A percentile compares a stretch with the other conserved stretches of the same genome.
phyloP scores from a whole-genome alignment of 148 eudicot genomes.

The Beta vulgaris region DNA sequence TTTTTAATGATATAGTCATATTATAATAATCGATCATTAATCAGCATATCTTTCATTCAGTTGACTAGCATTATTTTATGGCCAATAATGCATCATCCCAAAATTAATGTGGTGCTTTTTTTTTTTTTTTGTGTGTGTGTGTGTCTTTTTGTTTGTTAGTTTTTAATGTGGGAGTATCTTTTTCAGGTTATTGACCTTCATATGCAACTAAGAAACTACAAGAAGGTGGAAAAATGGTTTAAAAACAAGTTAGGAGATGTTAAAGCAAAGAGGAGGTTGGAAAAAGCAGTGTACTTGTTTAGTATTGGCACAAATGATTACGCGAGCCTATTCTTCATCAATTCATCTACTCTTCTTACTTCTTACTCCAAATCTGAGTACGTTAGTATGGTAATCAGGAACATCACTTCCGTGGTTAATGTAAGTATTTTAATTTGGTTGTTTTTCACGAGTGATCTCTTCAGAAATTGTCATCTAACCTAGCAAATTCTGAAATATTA shows the following conservation, averaged over 20 bases:
- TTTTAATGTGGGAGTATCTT: neutral
- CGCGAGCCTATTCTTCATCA: constrained; percentile 23
- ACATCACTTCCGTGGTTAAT: constrained; percentile 29
- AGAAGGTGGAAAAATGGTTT: constrained; percentile 31
- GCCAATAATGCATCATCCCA: neutral
- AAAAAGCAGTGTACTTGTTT: constrained; percentile 42
- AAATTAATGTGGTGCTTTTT: too few relatives aligned
- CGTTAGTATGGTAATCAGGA: constrained; percentile 31
- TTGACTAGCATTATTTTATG: neutral
- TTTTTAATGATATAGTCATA: neutral
- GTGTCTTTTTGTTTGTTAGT: neutral
- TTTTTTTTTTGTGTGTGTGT: neutral
- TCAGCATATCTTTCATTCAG: neutral
- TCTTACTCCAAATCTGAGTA: constrained; percentile 19
- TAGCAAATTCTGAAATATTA: too few relatives aligned
- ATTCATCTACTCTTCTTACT: constrained; percentile 23
- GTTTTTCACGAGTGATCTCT: neutral
- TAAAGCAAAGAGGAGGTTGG: constrained; percentile 29
- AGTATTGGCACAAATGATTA: constrained; percentile 54
- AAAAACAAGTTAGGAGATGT: constrained; percentile 30
- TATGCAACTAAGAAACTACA: constrained; percentile 41
- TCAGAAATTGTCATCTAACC: neutral
- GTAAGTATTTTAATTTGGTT: constrained; percentile 14
- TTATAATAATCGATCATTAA: neutral
- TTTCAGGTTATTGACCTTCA: constrained; percentile 40